phyloP scores from a whole-genome alignment of 257 asterid species.

The Linderniella brevidens region DNA sequence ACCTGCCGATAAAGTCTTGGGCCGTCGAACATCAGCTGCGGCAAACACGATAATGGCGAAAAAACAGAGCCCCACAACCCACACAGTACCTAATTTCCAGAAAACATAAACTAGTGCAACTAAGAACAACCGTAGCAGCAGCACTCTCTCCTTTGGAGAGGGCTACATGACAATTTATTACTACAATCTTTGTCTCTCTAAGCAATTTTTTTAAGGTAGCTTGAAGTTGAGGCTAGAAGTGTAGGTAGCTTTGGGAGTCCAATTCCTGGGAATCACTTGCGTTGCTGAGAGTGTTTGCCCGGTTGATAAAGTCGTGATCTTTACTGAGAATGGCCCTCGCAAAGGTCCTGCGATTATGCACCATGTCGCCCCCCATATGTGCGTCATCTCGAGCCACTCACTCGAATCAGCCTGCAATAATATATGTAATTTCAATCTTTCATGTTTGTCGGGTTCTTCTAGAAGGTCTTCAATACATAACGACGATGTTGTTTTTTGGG shows the following conservation, averaged over 20 bases:
- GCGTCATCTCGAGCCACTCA: slow-evolving; percentile 74
- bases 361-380: slow-evolving; percentile 96
- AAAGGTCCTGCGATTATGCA: slow-evolving; percentile 66
- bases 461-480: background rate
- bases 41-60: too few relatives aligned
- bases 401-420: slow-evolving; percentile 30
- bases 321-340: slow-evolving; percentile 76
- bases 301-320: slow-evolving; percentile 52
- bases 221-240: slow-evolving; percentile 84
- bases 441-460: background rate
- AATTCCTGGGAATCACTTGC: slow-evolving; percentile 66
- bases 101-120: background rate
- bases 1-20: too few relatives aligned
- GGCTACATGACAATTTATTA: slow-evolving; percentile 31
- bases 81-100: background rate
- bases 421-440: background rate
- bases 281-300: slow-evolving; percentile 58
- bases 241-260: slow-evolving; percentile 91
- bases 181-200: slow-evolving; percentile 1
- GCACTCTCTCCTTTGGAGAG: slow-evolving; percentile 98
- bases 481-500: background rate
- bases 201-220: background rate
- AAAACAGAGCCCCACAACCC: background rate
- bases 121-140: background rate
- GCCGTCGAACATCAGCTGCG: too few relatives aligned